phyloP scores from a whole-genome alignment of 352 stramenopile genomes.

The Peronospora destructor region DNA sequence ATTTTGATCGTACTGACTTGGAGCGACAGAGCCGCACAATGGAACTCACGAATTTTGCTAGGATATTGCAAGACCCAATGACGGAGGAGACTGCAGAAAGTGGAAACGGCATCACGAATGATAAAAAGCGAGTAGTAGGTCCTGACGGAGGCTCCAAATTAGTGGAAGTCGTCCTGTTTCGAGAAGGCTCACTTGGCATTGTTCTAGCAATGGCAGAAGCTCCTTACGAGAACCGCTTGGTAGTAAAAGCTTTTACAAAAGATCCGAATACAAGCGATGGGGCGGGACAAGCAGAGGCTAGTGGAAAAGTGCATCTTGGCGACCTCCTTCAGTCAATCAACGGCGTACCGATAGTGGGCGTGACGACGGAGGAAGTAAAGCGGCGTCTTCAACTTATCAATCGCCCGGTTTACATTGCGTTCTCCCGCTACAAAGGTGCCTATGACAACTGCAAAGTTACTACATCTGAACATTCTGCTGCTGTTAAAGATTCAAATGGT shows the following conservation, averaged over 20 bases:
- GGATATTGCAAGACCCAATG: constrained; percentile 56
- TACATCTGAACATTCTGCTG: constrained; percentile 8
- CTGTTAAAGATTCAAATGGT: constrained; percentile 1
- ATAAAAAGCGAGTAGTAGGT: neutral
- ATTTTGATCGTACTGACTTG: neutral
- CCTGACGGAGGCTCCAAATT: constrained; percentile 10
- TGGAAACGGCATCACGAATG: neutral
- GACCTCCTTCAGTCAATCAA: constrained; percentile 81
- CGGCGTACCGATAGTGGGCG: constrained; percentile 53
- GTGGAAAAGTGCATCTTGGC: constrained; percentile 48
- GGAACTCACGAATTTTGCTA: constrained; percentile 42
- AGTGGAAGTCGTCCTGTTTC: constrained; percentile 61
- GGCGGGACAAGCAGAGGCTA: constrained; percentile 52
- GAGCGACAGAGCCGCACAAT: constrained; percentile 14
- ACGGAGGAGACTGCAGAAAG: constrained; percentile 24
- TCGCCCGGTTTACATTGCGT: constrained; percentile 64
- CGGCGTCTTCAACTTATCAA: constrained; percentile 63
- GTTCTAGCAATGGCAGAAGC: constrained; percentile 46
- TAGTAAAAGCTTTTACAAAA: constrained; percentile 65
- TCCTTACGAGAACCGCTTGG: constrained; percentile 49
- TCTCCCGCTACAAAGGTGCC: constrained; percentile 36
- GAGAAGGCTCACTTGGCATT: constrained; percentile 55
- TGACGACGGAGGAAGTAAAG: constrained; percentile 78
- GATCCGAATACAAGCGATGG: constrained; percentile 29
- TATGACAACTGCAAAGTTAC: constrained; percentile 6